Conservation (phyloP, 768 basidiomycete genomes). For the Tubosaeta sp. region DNA sequence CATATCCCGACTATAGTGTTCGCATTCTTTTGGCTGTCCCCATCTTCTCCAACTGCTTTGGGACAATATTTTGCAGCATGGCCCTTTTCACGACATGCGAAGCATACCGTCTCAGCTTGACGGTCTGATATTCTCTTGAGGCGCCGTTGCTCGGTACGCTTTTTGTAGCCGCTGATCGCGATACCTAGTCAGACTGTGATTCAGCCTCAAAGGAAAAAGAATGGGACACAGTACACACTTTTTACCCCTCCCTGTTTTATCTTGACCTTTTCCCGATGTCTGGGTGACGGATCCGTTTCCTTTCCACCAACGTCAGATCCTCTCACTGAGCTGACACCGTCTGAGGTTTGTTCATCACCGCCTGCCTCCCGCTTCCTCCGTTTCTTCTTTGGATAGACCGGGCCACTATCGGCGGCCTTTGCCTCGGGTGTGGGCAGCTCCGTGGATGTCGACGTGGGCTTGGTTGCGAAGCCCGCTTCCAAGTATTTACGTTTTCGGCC, state of each 20-base stretch:
- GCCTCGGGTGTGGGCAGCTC: constrained; percentile 1
- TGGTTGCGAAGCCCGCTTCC: constrained; percentile 49
- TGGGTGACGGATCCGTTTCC: constrained; percentile 8
- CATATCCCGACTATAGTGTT: constrained; percentile 51
- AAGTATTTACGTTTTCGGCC: constrained; percentile 71
- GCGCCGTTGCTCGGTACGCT: constrained; percentile 56
- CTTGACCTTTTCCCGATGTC: constrained; percentile 25
- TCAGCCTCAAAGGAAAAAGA: constrained; percentile 3
- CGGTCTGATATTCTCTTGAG: constrained; percentile 59
- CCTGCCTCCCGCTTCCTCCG: constrained; percentile 39
- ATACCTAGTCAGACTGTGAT: constrained; percentile 23
- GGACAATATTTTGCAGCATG: constrained; percentile 85
- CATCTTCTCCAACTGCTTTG: constrained; percentile 27
- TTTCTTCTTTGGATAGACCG: constrained; percentile 49
- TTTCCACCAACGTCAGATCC: constrained; percentile 17
- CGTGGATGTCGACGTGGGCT: constrained; percentile 2
- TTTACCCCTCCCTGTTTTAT: constrained; percentile 28
- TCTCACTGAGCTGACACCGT: constrained; percentile 16
- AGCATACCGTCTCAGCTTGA: constrained; percentile 63
- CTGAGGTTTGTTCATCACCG: constrained; percentile 3
- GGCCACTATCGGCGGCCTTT: constrained; percentile 1
- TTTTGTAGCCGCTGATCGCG: constrained; percentile 19
- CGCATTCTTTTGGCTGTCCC: constrained; percentile 22
- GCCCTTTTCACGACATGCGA: constrained; percentile 80
- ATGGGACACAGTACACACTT: constrained; percentile 11